These are phyloP conservation scores for Boletus pseudo-olivaceus DNA, from an alignment of 768 basidiomycete species.

Conservation along the genomic window DNA sequence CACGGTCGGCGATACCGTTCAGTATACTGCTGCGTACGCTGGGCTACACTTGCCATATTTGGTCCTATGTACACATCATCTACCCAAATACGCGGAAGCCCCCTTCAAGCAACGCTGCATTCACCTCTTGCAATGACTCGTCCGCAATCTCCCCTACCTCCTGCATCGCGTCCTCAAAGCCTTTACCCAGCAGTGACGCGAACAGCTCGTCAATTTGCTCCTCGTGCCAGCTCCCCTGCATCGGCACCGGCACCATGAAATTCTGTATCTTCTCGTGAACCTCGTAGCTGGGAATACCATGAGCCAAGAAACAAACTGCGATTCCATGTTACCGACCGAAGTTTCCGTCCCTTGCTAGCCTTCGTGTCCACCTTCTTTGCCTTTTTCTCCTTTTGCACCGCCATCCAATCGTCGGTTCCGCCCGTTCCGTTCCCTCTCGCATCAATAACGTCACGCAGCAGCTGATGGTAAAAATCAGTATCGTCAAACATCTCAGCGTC, in stretches of 20 bases:
- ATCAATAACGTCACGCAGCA: slow-evolving; percentile 90
- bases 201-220: slow-evolving; percentile 97
- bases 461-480: slow-evolving; percentile 89
- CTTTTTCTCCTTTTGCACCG: slow-evolving; percentile 63
- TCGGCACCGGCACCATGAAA: slow-evolving; percentile 89
- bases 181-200: slow-evolving; percentile 77
- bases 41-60: slow-evolving; percentile 23
- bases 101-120: slow-evolving; percentile 31
- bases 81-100: slow-evolving; percentile 65
- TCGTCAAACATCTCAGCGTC: slow-evolving; percentile 72
- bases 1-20: background rate
- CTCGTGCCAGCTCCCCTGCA: slow-evolving; percentile 79
- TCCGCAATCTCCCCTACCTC: slow-evolving; percentile 29
- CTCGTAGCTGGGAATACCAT: slow-evolving; percentile 62
- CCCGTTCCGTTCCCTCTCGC: slow-evolving; percentile 44
- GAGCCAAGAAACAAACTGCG: background rate
- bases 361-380: slow-evolving; percentile 90
- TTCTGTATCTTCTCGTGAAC: slow-evolving; percentile 95
- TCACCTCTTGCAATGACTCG: slow-evolving; percentile 28
- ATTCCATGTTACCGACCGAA: slow-evolving; percentile 52
- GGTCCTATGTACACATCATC: slow-evolving; percentile 13
- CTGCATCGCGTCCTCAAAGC: slow-evolving; percentile 44
- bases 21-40: slow-evolving; percentile 6
- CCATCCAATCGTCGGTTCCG: slow-evolving; percentile 59
- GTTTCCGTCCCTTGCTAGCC: slow-evolving; percentile 91